Evolutionary conservation across 257 asterid species (phyloP).

Genomic region (Solanum chaucha): DNA sequence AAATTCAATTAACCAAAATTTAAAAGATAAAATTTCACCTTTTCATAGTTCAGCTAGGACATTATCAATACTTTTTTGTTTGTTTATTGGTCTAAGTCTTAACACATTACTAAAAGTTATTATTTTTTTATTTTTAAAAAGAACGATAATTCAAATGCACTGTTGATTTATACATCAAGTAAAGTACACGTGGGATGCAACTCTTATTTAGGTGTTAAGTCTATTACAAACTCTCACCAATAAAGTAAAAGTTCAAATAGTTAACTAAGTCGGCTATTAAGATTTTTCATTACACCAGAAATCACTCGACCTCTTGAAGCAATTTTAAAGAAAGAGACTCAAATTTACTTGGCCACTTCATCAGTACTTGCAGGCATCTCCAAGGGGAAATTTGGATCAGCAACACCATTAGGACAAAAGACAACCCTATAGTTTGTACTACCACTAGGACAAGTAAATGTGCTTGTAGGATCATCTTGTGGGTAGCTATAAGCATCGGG

Average conservation of each 20-base stretch:
- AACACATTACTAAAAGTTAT: too few species aligned
- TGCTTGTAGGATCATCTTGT: slow-evolving; percentile 44
- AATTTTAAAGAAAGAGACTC: background rate
- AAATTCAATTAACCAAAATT: too few species aligned
- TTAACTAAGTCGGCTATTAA: background rate
- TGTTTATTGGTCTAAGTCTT: background rate
- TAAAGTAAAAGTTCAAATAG: background rate
- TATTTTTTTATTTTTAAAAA: too few species aligned
- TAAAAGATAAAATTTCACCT: too few species aligned
- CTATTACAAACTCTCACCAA: background rate
- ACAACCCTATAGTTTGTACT: slow-evolving; percentile 31
- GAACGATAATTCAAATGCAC: background rate
- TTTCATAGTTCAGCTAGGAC: too few species aligned
- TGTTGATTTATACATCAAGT: background rate
- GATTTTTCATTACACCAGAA: background rate
- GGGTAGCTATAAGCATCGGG: slow-evolving; percentile 44
- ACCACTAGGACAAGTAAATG: slow-evolving; percentile 35
- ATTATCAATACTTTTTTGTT: background rate
- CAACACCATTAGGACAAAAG: slow-evolving; percentile 32
- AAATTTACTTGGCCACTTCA: background rate
- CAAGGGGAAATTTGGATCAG: background rate
- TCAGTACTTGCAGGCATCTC: background rate
- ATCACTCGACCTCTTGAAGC: background rate
- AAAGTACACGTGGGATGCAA: background rate
- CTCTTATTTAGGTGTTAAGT: background rate